phyloP scores from a whole-genome alignment of 495 filamentous ascomycete species.

The Halenospora varia region DNA sequence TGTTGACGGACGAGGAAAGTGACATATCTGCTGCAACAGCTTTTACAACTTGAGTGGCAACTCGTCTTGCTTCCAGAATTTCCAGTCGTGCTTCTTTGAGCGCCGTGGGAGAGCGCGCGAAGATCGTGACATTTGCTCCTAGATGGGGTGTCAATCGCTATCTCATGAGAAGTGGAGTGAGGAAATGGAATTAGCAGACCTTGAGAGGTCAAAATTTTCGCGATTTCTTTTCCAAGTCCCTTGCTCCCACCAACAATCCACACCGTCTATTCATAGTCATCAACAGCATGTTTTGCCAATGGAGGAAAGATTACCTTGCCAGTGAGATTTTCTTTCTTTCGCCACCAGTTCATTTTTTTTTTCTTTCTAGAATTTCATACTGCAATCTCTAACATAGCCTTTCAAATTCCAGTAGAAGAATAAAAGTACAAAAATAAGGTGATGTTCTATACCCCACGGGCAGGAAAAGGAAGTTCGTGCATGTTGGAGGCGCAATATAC shows the following conservation, averaged over 20 bases:
- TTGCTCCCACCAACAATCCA: not conserved
- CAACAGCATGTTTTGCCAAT: no score
- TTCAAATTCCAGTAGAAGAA: no score
- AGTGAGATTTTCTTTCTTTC: no score
- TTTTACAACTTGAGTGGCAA: not conserved
- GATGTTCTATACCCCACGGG: no score
- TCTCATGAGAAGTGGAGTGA: not conserved
- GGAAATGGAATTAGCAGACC: conserved; percentile 6
- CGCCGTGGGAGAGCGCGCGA: conserved; percentile 4
- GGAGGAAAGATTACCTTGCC: no score
- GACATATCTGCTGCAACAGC: not conserved
- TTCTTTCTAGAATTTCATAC: no score
- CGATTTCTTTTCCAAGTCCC: not conserved
- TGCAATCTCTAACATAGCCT: no score
- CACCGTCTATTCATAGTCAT: not conserved
- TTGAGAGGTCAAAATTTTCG: conserved; percentile 17
- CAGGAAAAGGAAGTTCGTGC: no score
- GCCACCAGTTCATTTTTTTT: no score
- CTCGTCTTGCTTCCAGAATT: conserved; percentile 11
- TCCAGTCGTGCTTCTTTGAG: conserved; percentile 17
- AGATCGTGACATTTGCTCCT: conserved; percentile 24
- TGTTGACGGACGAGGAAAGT: not conserved
- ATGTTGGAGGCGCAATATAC: no score
- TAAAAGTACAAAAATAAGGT: no score
- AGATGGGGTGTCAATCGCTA: not conserved